These are phyloP conservation scores for Rhizophagus sp. DNA, from an alignment of 192 early-diverging fungal genomes.

Conservation along the genomic window DNA sequence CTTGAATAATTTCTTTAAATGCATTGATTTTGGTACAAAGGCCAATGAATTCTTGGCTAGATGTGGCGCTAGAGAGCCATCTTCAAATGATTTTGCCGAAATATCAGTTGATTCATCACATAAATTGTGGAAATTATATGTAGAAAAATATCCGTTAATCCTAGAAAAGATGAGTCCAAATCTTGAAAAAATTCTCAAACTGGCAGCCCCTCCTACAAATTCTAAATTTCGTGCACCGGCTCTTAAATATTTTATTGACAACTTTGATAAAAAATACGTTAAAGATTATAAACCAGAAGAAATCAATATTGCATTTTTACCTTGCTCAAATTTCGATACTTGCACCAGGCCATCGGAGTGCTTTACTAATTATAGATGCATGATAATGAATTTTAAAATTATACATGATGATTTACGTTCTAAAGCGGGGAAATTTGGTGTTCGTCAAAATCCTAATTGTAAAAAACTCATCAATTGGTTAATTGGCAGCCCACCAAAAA, in stretches of 20 bases:
- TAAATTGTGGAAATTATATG: too few relatives aligned
- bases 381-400: slow-evolving; percentile 68
- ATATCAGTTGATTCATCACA: too few relatives aligned
- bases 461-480: slow-evolving; percentile 43
- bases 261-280: slow-evolving; percentile 58
- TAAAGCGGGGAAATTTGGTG: slow-evolving; percentile 62
- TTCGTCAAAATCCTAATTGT: slow-evolving; percentile 58
- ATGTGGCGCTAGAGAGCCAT: too few relatives aligned
- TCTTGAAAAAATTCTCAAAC: slow-evolving; percentile 37
- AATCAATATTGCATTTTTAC: slow-evolving; percentile 61
- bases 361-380: slow-evolving; percentile 58
- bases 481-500: slow-evolving; percentile 25
- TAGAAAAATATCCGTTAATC: too few relatives aligned
- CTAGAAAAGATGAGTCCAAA: too few relatives aligned
- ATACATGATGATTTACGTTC: slow-evolving; percentile 54
- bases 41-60: too few relatives aligned
- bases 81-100: too few relatives aligned
- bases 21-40: too few relatives aligned
- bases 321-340: slow-evolving; percentile 40
- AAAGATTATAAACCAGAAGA: slow-evolving; percentile 46
- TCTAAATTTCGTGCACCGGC: slow-evolving; percentile 49
- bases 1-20: too few relatives aligned
- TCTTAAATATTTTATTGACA: slow-evolving; percentile 70
- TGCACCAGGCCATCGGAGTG: slow-evolving; percentile 63
- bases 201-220: slow-evolving; percentile 40